Evolutionary conservation across 176 grass and related monocot genomes (phyloP), one percentile per base, ranked within the genome.

Genomic region (Lolium multiflorum): DNA sequence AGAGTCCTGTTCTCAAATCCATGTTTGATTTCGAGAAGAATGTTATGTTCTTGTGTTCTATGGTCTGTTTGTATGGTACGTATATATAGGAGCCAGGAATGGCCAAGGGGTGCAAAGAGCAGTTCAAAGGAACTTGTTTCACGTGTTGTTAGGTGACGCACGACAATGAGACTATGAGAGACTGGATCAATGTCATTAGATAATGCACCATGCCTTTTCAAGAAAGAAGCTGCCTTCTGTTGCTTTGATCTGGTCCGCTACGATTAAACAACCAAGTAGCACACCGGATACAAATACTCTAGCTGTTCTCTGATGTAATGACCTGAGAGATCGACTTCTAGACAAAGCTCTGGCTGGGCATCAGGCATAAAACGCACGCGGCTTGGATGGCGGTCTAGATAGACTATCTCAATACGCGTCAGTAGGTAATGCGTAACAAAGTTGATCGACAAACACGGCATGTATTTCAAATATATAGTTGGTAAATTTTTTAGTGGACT

Each of bases 1-100:
- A 80, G 84, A 50, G 7, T 59, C 13, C 10, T 78, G 47, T 20
- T 79, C 50, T 41, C 21, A 28, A 59, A 79, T 70, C 74, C 84
- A 86, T 86, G 26, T 48, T 9, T 9, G 31, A 13, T 54, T 55
- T 9, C 1, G 6, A 25, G 38, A 11, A 54, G 31, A 44, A 15
- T 68, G 31, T 68, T 68, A 37, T 52, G 44, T 17, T 63, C 12
- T 9, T 84, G 41, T 38, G 43, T 64, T 15, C 9, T 78, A 14
- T 26, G 24, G 4, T 60, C 26, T 65, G 48, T 56, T 9, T 9
- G 4, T n/a, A 66, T 65, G 64, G 61, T 7, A 44, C 68, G 12
- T 46, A 57, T 69, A 57, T 69, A 68, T 85, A 77, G 44, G 46
- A 66, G 26, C 4, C 56, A 65, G 12, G 66, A 59, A 26, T 22